Evolutionary conservation across 495 filamentous ascomycete species (phyloP), one percentile per base, ranked within the genome.

Genomic region (Cladorrhinum samala): DNA sequence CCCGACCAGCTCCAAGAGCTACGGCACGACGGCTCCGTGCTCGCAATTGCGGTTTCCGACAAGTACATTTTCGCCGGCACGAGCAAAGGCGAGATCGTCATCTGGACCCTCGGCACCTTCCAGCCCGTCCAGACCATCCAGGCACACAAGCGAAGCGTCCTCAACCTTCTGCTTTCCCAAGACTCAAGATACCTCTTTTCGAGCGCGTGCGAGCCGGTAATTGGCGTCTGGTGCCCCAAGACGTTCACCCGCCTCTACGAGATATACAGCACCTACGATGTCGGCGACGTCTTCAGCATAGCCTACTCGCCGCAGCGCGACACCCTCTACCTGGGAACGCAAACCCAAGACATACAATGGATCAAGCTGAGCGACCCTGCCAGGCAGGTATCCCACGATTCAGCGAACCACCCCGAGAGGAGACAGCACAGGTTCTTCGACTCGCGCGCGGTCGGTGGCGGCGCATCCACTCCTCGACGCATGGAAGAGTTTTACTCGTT

Each of bases 361-460:
- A 68, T 73, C 46, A 68, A 67, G 55, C 60, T 82, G 19, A 76
- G 77, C 48, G 73, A 78, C 20, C 63, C 72, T 3, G 56, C 51
- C 36, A 68, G 75, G 18, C 74, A 77, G 21, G 77, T 81, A n/a
- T 68, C 73, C 2, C 82, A 84, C 40, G 77, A 81, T 33, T 83
- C 83, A 3, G 75, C 79, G 3, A 79, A 79, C 11, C 89, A 95
- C 59, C 88, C 90, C 2, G 86, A 86, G 3, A 77, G 83, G 49
- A 77, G 91, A n/a, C 89, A 86, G 21, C 89, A 96, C 69, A 79
- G 87, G 14, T 98, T 98, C 70, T 98, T 98, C 60, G 93, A 98
- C 67, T 96, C 93, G 0, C 76, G 83, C 48, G 88, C 89, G 1
- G 85, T 89, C 14, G 87, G 89, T 20, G 92, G 93, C 13, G 81